Conservation (phyloP, 2,329 filamentous ascomycete species). For the Aspergillus ruber region DNA sequence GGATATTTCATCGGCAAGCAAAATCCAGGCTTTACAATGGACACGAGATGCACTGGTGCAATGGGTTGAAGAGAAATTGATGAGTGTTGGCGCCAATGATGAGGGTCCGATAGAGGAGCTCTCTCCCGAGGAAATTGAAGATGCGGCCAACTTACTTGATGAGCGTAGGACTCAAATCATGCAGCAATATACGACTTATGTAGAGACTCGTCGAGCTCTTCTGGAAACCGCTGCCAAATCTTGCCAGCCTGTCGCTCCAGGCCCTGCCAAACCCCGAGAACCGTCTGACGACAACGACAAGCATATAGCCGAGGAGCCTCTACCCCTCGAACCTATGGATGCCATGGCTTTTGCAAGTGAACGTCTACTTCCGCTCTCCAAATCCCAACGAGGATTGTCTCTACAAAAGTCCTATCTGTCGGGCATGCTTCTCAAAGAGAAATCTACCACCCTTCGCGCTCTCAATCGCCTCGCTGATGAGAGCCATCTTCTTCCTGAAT, state of each 20-base stretch:
- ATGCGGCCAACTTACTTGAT: slow-evolving; percentile 23
- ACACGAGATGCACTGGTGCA: slow-evolving; percentile 45
- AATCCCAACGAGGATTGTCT: slow-evolving; percentile 30
- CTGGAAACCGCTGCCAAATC: slow-evolving; percentile 31
- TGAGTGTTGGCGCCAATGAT: slow-evolving; percentile 27
- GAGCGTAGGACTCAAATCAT: slow-evolving; percentile 27
- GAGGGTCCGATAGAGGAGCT: slow-evolving; percentile 22
- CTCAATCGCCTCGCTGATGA: slow-evolving; percentile 37
- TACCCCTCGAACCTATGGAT: slow-evolving; percentile 20
- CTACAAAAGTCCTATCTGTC: slow-evolving; percentile 33
- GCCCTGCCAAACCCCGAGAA: slow-evolving; percentile 15
- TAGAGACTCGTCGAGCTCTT: slow-evolving; percentile 29
- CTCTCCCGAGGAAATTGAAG: slow-evolving; percentile 23
- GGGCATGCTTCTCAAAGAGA: slow-evolving; percentile 33
- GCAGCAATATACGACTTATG: slow-evolving; percentile 31
- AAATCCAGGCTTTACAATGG: slow-evolving; percentile 34
- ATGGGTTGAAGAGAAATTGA: slow-evolving; percentile 47
- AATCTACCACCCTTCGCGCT: slow-evolving; percentile 26
- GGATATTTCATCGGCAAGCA: slow-evolving; percentile 11
- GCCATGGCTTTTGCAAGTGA: slow-evolving; percentile 28
- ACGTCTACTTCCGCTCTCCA: slow-evolving; percentile 28
- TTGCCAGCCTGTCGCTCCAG: slow-evolving; percentile 25
- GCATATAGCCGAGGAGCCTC: slow-evolving; percentile 7
- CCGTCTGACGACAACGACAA: slow-evolving; percentile 12
- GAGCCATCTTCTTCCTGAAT: slow-evolving; percentile 38